Conservation (phyloP, 1,284 basidiomycete species). For the Boletus mariae region DNA sequence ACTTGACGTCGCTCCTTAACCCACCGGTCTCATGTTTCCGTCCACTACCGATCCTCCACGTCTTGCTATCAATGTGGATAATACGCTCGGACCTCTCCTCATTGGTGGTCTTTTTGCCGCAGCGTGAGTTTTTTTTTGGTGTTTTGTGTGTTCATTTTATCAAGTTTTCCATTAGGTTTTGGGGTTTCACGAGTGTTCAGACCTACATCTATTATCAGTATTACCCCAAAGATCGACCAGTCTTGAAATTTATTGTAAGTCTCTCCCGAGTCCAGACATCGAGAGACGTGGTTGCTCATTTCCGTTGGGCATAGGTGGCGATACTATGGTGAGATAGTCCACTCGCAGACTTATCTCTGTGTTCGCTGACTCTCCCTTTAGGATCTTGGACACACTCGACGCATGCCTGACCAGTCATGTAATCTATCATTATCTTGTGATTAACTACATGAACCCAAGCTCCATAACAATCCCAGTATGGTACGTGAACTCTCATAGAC, state of each 20-base stretch:
- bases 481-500: slow-evolving; percentile 31
- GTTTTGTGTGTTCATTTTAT: not conserved
- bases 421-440: slow-evolving; percentile 51
- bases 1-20: not conserved
- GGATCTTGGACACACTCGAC: slow-evolving; percentile 23
- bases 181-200: slow-evolving; percentile 55
- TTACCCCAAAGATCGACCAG: slow-evolving; percentile 36
- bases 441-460: slow-evolving; percentile 42
- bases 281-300: not conserved
- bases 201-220: slow-evolving; percentile 48
- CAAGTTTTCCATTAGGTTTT: slow-evolving; percentile 38
- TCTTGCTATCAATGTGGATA: slow-evolving; percentile 21
- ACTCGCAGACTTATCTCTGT: not conserved
- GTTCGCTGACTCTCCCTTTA: not conserved
- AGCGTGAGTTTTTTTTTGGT: slow-evolving; percentile 32
- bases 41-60: not conserved
- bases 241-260: slow-evolving; percentile 41
- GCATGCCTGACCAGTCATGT: slow-evolving; percentile 45
- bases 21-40: slow-evolving; percentile 2
- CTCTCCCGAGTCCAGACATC: not conserved
- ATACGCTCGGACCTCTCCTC: slow-evolving; percentile 48
- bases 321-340: slow-evolving; percentile 20
- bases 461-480: slow-evolving; percentile 44
- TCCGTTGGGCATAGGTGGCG: slow-evolving; percentile 4
- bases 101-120: slow-evolving; percentile 45